Conservation (phyloP, 176 grass and related monocot species). For the Rhynchospora pubera region DNA sequence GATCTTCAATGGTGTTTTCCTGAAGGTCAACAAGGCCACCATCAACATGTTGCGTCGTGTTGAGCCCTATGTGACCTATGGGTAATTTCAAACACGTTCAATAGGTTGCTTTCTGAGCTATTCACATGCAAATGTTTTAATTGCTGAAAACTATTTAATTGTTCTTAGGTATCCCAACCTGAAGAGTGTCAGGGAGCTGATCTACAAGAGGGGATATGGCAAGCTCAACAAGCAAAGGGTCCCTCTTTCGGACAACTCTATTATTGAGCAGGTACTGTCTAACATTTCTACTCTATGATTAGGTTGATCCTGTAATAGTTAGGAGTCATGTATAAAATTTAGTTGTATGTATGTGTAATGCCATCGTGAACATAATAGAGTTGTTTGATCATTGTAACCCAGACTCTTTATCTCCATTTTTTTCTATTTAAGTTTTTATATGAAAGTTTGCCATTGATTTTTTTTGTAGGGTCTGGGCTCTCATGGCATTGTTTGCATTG, state of each 20-base stretch:
- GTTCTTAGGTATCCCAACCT: slow-evolving; percentile 67
- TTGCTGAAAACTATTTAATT: not conserved
- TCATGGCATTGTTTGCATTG: slow-evolving; percentile 63
- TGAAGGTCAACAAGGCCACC: slow-evolving; percentile 95
- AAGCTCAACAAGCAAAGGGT: slow-evolving; percentile 84
- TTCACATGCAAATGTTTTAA: not conserved
- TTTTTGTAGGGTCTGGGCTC: slow-evolving; percentile 50
- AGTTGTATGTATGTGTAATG: not conserved
- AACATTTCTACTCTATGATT: not conserved
- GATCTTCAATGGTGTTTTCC: slow-evolving; percentile 90
- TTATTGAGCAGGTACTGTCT: slow-evolving; percentile 54
- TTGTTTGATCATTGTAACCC: not conserved
- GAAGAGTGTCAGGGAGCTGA: slow-evolving; percentile 80
- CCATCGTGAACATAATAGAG: not conserved
- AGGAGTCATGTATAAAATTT: not conserved
- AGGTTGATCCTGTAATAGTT: no score
- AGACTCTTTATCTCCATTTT: not conserved
- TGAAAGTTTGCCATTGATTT: not conserved
- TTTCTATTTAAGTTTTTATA: not conserved
- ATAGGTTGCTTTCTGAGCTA: not conserved
- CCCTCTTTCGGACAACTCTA: slow-evolving; percentile 55
- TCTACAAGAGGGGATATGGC: slow-evolving; percentile 85
- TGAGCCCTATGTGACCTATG: slow-evolving; percentile 94
- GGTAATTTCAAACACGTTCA: slow-evolving; percentile 30
- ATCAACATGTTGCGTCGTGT: slow-evolving; percentile 90